A percentile compares a stretch with the other conserved stretches of the same genome.
These are phyloP conservation scores for Suillus americanus DNA, from an alignment of 768 basidiomycete genomes.

Conservation along the genomic window DNA sequence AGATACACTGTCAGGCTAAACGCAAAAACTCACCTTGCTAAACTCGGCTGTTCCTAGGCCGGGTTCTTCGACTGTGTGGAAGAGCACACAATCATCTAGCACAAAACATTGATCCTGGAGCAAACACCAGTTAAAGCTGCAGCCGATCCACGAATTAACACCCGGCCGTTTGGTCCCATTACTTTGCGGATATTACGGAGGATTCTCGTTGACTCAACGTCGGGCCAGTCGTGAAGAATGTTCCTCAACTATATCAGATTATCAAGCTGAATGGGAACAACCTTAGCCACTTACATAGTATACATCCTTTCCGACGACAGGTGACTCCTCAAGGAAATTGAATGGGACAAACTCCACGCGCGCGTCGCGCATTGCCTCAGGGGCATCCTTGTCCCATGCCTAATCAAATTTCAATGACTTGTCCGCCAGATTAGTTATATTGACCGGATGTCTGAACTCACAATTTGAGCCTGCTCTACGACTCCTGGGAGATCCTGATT, in stretches of 20 bases:
- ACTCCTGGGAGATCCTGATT: slow-evolving; percentile 31
- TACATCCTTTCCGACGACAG: slow-evolving; percentile 19
- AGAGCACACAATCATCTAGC: slow-evolving; percentile 25
- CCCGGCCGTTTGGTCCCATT: slow-evolving; percentile 28
- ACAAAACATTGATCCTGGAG: neutral
- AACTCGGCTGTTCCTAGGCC: neutral
- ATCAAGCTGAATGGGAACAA: neutral
- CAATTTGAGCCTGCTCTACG: slow-evolving; percentile 20
- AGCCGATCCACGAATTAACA: slow-evolving; percentile 33
- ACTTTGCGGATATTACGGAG: slow-evolving; percentile 27
- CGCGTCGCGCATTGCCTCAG: slow-evolving; percentile 16
- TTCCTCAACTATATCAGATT: slow-evolving; percentile 20
- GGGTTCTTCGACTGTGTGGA: slow-evolving; percentile 11
- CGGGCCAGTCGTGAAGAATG: slow-evolving; percentile 38
- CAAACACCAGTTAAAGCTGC: neutral
- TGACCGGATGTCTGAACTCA: slow-evolving; percentile 8
- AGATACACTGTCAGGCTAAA: neutral
- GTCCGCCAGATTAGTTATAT: neutral
- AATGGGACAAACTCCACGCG: slow-evolving; percentile 19
- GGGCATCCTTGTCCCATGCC: slow-evolving; percentile 18
- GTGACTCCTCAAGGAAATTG: slow-evolving; percentile 21
- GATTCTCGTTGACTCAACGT: slow-evolving; percentile 30
- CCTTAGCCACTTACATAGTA: slow-evolving; percentile 21
- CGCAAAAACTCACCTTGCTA: neutral
- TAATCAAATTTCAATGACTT: slow-evolving; percentile 1